Percentiles rank a stretch among this genome's conserved stretches.
Conservation (phyloP, 208 protist species). For the Acanthamoeba healyi region DNA sequence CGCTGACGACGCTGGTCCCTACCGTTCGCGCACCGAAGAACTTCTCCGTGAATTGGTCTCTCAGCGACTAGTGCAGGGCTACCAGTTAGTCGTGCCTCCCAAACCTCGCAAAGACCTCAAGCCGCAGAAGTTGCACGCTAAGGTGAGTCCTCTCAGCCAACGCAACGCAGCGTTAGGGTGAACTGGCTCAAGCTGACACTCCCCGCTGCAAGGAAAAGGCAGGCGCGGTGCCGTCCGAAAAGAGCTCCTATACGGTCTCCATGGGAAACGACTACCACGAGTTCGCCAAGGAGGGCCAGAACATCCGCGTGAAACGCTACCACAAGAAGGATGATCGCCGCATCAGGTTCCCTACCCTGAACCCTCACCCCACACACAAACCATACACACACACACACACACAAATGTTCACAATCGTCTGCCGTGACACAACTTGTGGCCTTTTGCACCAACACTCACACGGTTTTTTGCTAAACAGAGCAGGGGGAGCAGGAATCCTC, state of each 20-base stretch:
- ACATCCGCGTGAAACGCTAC: constrained; percentile 67
- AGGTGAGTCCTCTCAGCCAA: neutral
- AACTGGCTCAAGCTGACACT: no score
- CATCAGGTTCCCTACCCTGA: no score
- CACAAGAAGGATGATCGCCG: constrained; percentile 70
- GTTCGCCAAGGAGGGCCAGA: constrained; percentile 68
- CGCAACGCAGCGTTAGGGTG: no score
- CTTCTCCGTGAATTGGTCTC: constrained; percentile 85
- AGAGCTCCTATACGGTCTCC: constrained; percentile 40
- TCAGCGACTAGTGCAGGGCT: constrained; percentile 86
- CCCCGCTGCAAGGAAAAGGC: neutral
- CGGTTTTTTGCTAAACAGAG: neutral
- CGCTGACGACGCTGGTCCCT: constrained; percentile 79
- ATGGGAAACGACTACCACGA: constrained; percentile 74
- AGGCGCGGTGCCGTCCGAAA: neutral
- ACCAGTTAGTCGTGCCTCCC: constrained; percentile 82
- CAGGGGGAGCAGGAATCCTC: neutral
- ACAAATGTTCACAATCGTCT: no score
- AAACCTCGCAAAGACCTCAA: constrained; percentile 24
- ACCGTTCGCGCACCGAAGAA: constrained; percentile 77
- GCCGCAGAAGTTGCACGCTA: neutral
- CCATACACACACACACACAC: no score
- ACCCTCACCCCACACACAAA: no score
- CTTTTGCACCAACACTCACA: no score
- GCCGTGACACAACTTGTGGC: no score